phyloP scores from a whole-genome alignment of 2,329 filamentous ascomycete genomes.

The Eurotiales sp. region DNA sequence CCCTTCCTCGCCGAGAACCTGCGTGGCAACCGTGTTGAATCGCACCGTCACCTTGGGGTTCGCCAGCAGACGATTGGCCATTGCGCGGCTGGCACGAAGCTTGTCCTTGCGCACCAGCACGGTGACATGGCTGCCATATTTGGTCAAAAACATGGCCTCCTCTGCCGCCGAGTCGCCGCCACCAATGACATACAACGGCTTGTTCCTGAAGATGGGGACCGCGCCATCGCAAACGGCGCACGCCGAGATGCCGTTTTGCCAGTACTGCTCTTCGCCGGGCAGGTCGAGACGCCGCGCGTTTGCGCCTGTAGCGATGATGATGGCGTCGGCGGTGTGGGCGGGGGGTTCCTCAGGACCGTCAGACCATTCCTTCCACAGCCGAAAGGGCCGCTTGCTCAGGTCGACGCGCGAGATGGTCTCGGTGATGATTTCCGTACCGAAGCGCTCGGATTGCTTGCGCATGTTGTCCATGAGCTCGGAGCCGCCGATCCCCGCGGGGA shows the following conservation, averaged over 20 bases:
- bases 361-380: slow-evolving; percentile 86
- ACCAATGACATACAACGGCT: slow-evolving; percentile 91
- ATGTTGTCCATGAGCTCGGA: slow-evolving; percentile 91
- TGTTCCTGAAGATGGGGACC: slow-evolving; percentile 94
- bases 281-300: slow-evolving; percentile 81
- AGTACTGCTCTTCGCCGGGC: slow-evolving; percentile 88
- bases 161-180: slow-evolving; percentile 96
- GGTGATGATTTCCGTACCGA: slow-evolving; percentile 84
- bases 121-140: slow-evolving; percentile 93
- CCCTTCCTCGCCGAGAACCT: slow-evolving; percentile 80
- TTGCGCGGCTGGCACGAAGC: slow-evolving; percentile 83
- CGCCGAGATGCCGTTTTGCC: slow-evolving; percentile 94
- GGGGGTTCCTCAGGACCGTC: slow-evolving; percentile 66
- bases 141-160: slow-evolving; percentile 95
- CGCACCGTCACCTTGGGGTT: slow-evolving; percentile 88
- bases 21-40: slow-evolving; percentile 76
- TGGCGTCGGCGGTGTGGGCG: slow-evolving; percentile 77
- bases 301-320: slow-evolving; percentile 94
- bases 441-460: slow-evolving; percentile 84
- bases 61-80: slow-evolving; percentile 76
- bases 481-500: slow-evolving; percentile 84
- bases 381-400: slow-evolving; percentile 79
- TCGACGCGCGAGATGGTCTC: slow-evolving; percentile 91
- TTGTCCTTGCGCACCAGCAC: slow-evolving; percentile 86
- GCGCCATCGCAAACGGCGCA: slow-evolving; percentile 98